A percentile compares a stretch with the other conserved stretches of the same genome.
Conservation (phyloP, 768 basidiomycete species). For the Termitomyces eurrhizus region DNA sequence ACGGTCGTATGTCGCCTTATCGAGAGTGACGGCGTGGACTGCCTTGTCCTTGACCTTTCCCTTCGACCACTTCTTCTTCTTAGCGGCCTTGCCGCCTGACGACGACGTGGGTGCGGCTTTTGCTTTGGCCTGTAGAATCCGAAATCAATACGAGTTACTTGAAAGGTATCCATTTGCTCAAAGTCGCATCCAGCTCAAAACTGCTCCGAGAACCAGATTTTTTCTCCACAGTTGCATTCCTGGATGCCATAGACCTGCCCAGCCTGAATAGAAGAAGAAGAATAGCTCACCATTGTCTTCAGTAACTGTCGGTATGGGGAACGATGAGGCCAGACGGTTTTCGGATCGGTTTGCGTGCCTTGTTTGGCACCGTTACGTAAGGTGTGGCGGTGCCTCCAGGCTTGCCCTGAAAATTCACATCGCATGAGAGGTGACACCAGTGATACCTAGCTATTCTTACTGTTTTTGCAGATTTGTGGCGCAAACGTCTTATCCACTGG, state of each 20-base stretch:
- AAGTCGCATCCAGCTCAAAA: slow-evolving; percentile 35
- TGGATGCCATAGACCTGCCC: neutral
- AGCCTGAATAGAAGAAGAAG: slow-evolving; percentile 9
- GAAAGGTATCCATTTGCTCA: slow-evolving; percentile 31
- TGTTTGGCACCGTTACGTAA: slow-evolving; percentile 37
- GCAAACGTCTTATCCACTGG: neutral
- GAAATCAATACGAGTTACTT: slow-evolving; percentile 18
- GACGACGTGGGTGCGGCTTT: slow-evolving; percentile 69
- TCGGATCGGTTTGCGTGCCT: slow-evolving; percentile 30
- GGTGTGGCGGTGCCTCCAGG: neutral
- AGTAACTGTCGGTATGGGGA: slow-evolving; percentile 39
- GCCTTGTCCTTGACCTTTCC: slow-evolving; percentile 99
- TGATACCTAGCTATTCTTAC: neutral
- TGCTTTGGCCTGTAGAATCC: slow-evolving; percentile 54
- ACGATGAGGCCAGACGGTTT: slow-evolving; percentile 17
- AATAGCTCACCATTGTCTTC: slow-evolving; percentile 39
- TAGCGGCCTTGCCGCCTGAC: slow-evolving; percentile 78
- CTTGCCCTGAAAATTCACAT: neutral
- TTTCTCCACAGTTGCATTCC: neutral
- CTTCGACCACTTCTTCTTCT: slow-evolving; percentile 99
- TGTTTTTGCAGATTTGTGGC: neutral
- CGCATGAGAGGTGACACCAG: no score
- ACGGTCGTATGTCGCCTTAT: slow-evolving; percentile 90
- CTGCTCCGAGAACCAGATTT: neutral
- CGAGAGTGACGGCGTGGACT: slow-evolving; percentile 91